phyloP scores from a whole-genome alignment of 805 yeast species.

The Yarrowia sp. region DNA sequence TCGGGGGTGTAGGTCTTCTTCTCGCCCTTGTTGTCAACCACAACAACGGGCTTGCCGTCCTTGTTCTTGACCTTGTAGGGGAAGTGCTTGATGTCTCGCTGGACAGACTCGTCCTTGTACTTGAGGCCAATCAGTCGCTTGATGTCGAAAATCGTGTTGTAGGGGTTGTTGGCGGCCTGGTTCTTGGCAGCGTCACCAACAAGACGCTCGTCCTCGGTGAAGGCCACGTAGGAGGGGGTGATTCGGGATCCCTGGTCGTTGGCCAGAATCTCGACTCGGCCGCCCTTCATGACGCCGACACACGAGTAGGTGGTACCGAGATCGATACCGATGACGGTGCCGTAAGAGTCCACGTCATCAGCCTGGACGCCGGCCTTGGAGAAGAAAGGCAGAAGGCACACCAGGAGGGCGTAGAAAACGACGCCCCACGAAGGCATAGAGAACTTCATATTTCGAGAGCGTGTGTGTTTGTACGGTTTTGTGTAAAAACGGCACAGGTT shows the following conservation, averaged over 20 bases:
- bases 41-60: conserved; percentile 78
- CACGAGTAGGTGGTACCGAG: conserved; percentile 97
- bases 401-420: conserved; percentile 39
- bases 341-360: conserved; percentile 43
- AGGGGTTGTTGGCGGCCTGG: conserved; percentile 87
- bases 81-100: conserved; percentile 75
- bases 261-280: conserved; percentile 88
- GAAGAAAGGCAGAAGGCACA: conserved; percentile 40
- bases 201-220: conserved; percentile 85
- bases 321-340: conserved; percentile 83
- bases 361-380: conserved; percentile 34
- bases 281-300: conserved; percentile 84
- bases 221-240: conserved; percentile 92
- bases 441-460: conserved; percentile 22
- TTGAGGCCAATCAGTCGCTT: conserved; percentile 88
- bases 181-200: conserved; percentile 97
- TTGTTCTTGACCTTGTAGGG: conserved; percentile 71
- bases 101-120: conserved; percentile 72
- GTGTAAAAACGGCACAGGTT: conserved; percentile 5
- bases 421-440: conserved; percentile 36
- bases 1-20: conserved; percentile 81
- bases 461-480: conserved; percentile 2
- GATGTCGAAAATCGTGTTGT: conserved; percentile 84
- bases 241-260: conserved; percentile 97
- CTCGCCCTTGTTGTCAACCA: conserved; percentile 73